Base-by-base conservation (phyloP, 139 green algal genomes). In the Auxenochlorella protothecoides region DNA sequence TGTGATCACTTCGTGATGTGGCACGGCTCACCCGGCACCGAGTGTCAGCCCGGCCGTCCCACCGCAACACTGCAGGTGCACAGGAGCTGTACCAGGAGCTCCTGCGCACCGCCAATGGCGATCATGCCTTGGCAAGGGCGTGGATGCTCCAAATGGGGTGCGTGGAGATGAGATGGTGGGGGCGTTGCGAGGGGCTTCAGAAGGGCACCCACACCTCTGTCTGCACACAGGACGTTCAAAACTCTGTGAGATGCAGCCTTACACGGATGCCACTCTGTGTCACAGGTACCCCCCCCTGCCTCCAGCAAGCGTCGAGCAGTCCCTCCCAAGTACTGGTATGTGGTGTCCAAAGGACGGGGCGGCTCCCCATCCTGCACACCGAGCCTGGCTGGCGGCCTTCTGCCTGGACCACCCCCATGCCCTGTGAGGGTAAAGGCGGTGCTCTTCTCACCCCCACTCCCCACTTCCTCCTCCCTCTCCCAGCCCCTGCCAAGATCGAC, bases 71-170 rank as follows among this genome's bases (percentile, higher is more conserved):
- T 62, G 57, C 57, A 62, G 57, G 9, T 62, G 9, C 57, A 9
- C 57, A 11, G 11, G 27, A 69, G 3, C 70, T 85, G 4, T 80
- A 78, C 15, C 55, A 68, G 12, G 78, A 86, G 55, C 59, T 86
- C 10, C 70, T 86, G 54, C 68, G 57, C 51, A 83, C 70, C 27
- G 75, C 75, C 2, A 53, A 73, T 13, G 81, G 81, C 56, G 76
- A 86, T 51, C 54, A 70, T 15, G 5, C 52, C 5, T 64, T 82
- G 59, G 81, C 79, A 4, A 54, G 55, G 8, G 54, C 71, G 13
- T 83, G 81, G 78, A 71, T 86, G 68, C 56, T 13, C 8, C 63
- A 79, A 54, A 81, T 86, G 72, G 79, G 80, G 8, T 71, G 55
- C 68, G 65, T 44, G 27, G 27, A 44, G 27, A 44, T 44, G 27